phyloP scores from a whole-genome alignment of 352 stramenopile genomes.

The Phytophthora macrochlamydospora region DNA sequence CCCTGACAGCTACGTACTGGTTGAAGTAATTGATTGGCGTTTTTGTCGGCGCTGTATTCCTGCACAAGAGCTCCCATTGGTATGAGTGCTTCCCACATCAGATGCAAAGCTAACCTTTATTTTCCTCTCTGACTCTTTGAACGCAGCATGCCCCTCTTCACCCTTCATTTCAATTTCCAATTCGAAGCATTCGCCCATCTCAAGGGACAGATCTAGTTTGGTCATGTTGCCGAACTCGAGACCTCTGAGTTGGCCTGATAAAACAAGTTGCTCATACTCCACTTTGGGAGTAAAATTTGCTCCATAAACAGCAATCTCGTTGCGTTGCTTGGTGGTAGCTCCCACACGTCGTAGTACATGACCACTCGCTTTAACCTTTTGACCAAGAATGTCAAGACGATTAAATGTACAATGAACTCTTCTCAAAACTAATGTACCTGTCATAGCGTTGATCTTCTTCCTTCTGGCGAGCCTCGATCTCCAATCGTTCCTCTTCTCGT shows the following conservation, averaged over 20 bases:
- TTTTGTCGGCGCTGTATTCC: constrained; percentile 40
- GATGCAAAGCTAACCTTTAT: constrained; percentile 36
- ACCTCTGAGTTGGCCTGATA: constrained; percentile 69
- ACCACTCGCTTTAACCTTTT: constrained; percentile 63
- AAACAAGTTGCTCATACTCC: constrained; percentile 71
- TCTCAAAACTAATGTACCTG: constrained; percentile 20
- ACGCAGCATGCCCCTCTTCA: constrained; percentile 40
- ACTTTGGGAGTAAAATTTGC: constrained; percentile 83
- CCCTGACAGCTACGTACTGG: constrained; percentile 18
- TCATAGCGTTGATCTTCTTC: constrained; percentile 65
- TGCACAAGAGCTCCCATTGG: constrained; percentile 4
- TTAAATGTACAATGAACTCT: too few relatives aligned
- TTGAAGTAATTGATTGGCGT: constrained; percentile 29
- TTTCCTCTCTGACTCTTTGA: constrained; percentile 48
- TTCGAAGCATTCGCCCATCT: constrained; percentile 85
- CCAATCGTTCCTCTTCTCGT: constrained; percentile 50
- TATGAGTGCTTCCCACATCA: not conserved
- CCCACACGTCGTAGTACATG: constrained; percentile 90
- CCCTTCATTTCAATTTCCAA: constrained; percentile 74
- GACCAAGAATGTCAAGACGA: too few relatives aligned
- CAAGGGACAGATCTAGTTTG: constrained; percentile 86
- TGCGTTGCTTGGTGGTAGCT: constrained; percentile 81
- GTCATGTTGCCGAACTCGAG: constrained; percentile 79
- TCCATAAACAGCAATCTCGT: constrained; percentile 84
- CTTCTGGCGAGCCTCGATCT: constrained; percentile 51